A percentile compares a stretch with the other conserved stretches of the same genome.
phyloP scores from a whole-genome alignment of 495 filamentous ascomycete genomes.

The Podospora sp. region DNA sequence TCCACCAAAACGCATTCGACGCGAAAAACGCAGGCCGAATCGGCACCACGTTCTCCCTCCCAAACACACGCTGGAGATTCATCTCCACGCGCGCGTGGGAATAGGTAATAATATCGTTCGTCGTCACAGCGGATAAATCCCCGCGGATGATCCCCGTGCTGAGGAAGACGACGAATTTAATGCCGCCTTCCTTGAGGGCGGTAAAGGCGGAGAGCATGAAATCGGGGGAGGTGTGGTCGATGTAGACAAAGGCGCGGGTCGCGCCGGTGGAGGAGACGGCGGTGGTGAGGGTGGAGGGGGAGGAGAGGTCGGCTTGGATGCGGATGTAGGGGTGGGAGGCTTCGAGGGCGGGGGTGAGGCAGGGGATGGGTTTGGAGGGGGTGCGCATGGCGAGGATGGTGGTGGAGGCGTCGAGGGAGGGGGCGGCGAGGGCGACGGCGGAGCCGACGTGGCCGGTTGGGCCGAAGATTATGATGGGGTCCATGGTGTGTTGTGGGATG shows the following conservation, averaged over 20 bases:
- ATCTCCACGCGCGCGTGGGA: constrained; percentile 18
- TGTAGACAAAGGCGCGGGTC: constrained; percentile 22
- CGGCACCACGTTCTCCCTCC: constrained; percentile 1
- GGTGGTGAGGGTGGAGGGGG: constrained; percentile 6
- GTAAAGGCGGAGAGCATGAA: constrained; percentile 15
- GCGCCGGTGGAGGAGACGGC: constrained; percentile 12
- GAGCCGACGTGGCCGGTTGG: constrained; percentile 23
- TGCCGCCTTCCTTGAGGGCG: constrained; percentile 13
- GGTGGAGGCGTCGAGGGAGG: background rate
- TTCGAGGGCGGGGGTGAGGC: constrained; percentile 18
- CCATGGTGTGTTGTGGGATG: background rate
- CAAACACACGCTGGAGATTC: constrained; percentile 8
- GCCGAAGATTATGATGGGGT: constrained; percentile 1
- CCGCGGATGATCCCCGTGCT: background rate
- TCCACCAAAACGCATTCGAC: constrained; percentile 16
- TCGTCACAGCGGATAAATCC: background rate
- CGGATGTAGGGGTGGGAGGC: constrained; percentile 11
- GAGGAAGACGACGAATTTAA: constrained; percentile 21
- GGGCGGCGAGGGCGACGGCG: constrained; percentile 6
- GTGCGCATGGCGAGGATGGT: constrained; percentile 20
- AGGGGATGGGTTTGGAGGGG: constrained; percentile 18
- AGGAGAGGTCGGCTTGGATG: constrained; percentile 19
- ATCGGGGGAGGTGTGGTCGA: background rate
- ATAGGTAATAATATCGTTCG: constrained; percentile 2
- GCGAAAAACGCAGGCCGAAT: constrained; percentile 16